phyloP scores from a whole-genome alignment of 805 yeast genomes.

The Ogataea philodendri region DNA sequence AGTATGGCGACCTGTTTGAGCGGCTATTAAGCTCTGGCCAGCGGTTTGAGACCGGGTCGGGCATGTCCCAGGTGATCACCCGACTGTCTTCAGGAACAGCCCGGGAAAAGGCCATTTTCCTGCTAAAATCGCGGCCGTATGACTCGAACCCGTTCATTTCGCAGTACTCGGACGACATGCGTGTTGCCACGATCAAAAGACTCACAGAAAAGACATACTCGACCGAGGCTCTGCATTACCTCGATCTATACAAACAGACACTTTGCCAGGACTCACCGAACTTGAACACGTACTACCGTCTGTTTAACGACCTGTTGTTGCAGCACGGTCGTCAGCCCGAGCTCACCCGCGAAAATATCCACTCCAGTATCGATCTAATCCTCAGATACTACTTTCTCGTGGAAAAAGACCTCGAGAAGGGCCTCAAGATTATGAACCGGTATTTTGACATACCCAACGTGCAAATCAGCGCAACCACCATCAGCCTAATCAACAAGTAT shows the following conservation, averaged over 20 bases:
- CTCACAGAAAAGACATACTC: conserved; percentile 16
- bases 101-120: conserved; percentile 9
- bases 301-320: conserved; percentile 13
- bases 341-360: conserved; percentile 5
- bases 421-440: conserved; percentile 18
- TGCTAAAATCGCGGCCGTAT: conserved; percentile 1
- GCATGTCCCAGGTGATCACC: conserved; percentile 8
- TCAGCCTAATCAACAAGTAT: conserved; percentile 9
- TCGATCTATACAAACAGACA: conserved; percentile 12
- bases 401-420: conserved; percentile 13
- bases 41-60: conserved; percentile 5
- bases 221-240: conserved; percentile 17
- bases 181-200: conserved; percentile 18
- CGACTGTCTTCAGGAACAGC: conserved; percentile 17
- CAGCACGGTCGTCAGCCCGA: conserved; percentile 13
- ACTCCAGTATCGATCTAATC: conserved; percentile 12
- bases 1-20: conserved; percentile 7
- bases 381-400: conserved; percentile 13
- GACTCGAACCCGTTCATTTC: not conserved
- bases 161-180: conserved; percentile 21
- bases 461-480: not conserved
- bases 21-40: conserved; percentile 10
- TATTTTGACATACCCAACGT: conserved; percentile 8
- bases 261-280: conserved; percentile 3
- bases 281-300: conserved; percentile 5